phyloP scores from a whole-genome alignment of 768 basidiomycete genomes.

The Tubosaeta sp. region DNA sequence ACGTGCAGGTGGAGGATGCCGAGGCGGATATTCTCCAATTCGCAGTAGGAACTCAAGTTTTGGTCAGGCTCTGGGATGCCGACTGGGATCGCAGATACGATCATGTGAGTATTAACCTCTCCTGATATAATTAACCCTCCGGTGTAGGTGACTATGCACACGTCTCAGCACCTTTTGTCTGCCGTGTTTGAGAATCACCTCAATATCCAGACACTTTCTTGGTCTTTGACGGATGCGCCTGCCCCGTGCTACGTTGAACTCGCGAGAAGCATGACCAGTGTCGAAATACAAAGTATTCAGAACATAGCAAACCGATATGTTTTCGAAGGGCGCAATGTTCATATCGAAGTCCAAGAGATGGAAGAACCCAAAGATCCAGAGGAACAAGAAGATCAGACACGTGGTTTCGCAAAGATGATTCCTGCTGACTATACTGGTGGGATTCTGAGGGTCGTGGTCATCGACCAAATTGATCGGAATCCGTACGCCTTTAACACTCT shows the following conservation, averaged over 20 bases:
- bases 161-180: constrained; percentile 78
- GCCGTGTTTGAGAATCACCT: constrained; percentile 68
- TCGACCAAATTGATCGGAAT: constrained; percentile 78
- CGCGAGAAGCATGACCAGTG: constrained; percentile 57
- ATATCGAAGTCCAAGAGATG: constrained; percentile 74
- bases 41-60: constrained; percentile 47
- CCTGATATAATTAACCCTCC: background rate
- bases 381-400: constrained; percentile 34
- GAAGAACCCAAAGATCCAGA: constrained; percentile 34
- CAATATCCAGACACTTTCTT: constrained; percentile 67
- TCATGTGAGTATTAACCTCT: constrained; percentile 46
- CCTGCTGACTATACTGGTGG: constrained; percentile 74
- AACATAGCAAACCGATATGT: constrained; percentile 62
- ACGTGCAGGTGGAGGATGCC: constrained; percentile 42
- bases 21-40: constrained; percentile 46
- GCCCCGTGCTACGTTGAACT: constrained; percentile 75
- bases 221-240: constrained; percentile 72
- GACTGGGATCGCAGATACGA: constrained; percentile 69
- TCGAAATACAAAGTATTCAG: constrained; percentile 62
- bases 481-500: constrained; percentile 45
- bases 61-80: constrained; percentile 49
- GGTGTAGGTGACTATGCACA: constrained; percentile 75
- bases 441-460: constrained; percentile 74
- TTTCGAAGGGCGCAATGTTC: constrained; percentile 61
- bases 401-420: constrained; percentile 45